phyloP scores from a whole-genome alignment of 306 rosid genomes.

The Alnus glutinosa region DNA sequence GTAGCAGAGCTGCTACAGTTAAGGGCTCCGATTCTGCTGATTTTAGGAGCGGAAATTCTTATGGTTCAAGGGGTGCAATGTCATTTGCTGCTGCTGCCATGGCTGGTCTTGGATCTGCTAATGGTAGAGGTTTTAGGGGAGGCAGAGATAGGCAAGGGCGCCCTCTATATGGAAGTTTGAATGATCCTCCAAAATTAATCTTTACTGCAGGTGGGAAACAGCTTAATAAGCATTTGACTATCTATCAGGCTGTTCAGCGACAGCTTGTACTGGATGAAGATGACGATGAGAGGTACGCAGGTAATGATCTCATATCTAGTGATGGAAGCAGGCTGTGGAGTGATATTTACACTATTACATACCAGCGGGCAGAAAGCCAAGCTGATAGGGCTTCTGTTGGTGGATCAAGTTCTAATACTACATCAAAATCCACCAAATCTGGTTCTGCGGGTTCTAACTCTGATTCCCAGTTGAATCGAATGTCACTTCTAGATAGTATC shows the following conservation, averaged over 20 bases:
- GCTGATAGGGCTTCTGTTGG: slow-evolving; percentile 63
- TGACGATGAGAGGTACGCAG: slow-evolving; percentile 89
- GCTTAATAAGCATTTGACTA: slow-evolving; percentile 87
- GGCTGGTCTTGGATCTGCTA: slow-evolving; percentile 95
- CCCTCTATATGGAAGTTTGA: slow-evolving; percentile 61
- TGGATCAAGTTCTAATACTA: slow-evolving; percentile 57
- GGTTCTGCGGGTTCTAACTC: slow-evolving; percentile 60
- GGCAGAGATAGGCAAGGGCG: slow-evolving; percentile 89
- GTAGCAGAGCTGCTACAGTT: slow-evolving; percentile 75
- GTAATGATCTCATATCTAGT: slow-evolving; percentile 67
- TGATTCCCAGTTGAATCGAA: slow-evolving; percentile 58
- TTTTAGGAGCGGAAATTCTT: slow-evolving; percentile 69
- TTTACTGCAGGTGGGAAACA: slow-evolving; percentile 93
- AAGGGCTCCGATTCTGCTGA: slow-evolving; percentile 74
- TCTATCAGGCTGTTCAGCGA: slow-evolving; percentile 94
- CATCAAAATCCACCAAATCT: slow-evolving; percentile 63
- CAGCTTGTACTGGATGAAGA: slow-evolving; percentile 94
- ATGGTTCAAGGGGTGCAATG: slow-evolving; percentile 87
- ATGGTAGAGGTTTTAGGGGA: slow-evolving; percentile 82
- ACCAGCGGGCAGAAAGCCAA: slow-evolving; percentile 84
- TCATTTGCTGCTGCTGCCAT: slow-evolving; percentile 99
- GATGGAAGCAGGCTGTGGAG: slow-evolving; percentile 99
- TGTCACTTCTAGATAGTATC: slow-evolving; percentile 86
- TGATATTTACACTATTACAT: slow-evolving; percentile 83
- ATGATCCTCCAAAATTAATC: slow-evolving; percentile 75